Percentiles rank a stretch among this genome's conserved stretches.
Evolutionary conservation across 208 protist genomes (phyloP).

Genomic region (Herpetomonas tarakana): DNA sequence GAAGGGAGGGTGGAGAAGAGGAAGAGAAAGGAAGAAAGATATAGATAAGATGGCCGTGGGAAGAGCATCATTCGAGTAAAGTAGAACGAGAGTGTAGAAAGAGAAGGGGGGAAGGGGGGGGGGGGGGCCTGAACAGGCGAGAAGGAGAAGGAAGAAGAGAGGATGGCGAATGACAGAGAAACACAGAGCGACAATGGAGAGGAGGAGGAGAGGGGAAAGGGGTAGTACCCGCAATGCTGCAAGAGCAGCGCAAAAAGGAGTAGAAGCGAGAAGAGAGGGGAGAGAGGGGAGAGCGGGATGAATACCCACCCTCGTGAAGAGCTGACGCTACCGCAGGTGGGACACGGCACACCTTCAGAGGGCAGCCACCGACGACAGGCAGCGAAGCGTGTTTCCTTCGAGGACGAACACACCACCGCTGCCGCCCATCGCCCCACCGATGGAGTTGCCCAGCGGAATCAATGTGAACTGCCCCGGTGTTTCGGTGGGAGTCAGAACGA

Average conservation of each 20-base stretch:
- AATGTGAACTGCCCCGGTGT: not conserved
- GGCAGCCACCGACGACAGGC: not conserved
- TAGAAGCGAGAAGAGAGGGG: too few relatives aligned
- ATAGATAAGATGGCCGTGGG: not conserved
- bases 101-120: not conserved
- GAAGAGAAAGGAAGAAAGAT: slow-evolving; percentile 3
- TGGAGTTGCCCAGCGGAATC: not conserved
- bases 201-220: too few relatives aligned
- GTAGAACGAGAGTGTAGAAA: slow-evolving; percentile 2
- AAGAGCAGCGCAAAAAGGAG: too few relatives aligned
- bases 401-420: not conserved
- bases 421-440: not conserved
- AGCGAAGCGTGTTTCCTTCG: not conserved
- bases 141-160: slow-evolving; percentile 14
- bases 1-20: not conserved
- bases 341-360: too few relatives aligned
- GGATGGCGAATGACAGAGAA: not conserved
- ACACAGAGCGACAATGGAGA: not conserved
- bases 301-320: too few relatives aligned
- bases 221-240: too few relatives aligned
- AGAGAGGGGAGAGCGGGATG: too few relatives aligned
- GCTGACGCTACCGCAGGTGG: too few relatives aligned
- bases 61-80: not conserved
- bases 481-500: not conserved
- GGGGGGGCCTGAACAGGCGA: slow-evolving; percentile 4